phyloP scores from a whole-genome alignment of 179 eudicot species.

The Amaranthus tricolor region DNA sequence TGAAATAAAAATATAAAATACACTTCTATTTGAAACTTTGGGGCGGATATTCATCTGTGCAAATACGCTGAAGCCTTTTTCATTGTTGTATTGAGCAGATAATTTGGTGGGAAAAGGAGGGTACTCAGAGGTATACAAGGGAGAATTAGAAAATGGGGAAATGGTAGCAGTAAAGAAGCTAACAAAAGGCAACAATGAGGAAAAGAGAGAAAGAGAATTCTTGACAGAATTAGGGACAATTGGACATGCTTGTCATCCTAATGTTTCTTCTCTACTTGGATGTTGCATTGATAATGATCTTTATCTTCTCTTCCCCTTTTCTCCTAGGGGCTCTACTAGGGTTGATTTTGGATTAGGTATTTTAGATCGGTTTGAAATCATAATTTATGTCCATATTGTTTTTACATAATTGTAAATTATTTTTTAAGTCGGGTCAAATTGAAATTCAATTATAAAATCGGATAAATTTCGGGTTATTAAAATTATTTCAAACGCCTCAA shows the following conservation, averaged over 20 bases:
- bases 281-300: constrained; percentile 90
- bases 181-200: constrained; percentile 53
- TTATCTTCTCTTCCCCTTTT: constrained; percentile 76
- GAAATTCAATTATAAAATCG: too few species aligned
- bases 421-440: too few species aligned
- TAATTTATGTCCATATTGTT: too few species aligned
- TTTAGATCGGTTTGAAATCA: too few species aligned
- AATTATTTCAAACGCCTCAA: too few species aligned
- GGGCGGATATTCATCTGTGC: too few species aligned
- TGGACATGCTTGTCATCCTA: constrained; percentile 84
- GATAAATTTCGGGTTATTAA: too few species aligned
- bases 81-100: constrained; percentile 40
- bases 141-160: constrained; percentile 53
- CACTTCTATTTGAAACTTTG: too few species aligned
- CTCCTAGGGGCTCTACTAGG: constrained; percentile 58
- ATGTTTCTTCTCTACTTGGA: constrained; percentile 76
- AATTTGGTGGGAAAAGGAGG: constrained; percentile 96
- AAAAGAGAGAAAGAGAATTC: constrained; percentile 83
- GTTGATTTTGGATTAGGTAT: too few species aligned
- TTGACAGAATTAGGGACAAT: constrained; percentile 87
- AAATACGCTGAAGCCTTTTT: background rate
- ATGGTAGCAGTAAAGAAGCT: constrained; percentile 82
- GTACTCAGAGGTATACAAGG: constrained; percentile 84
- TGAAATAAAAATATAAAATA: too few species aligned
- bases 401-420: too few species aligned